Evolutionary conservation across 2,329 filamentous ascomycete genomes (phyloP), one percentile per base, ranked within the genome.

Genomic region (Venturia pyrina): DNA sequence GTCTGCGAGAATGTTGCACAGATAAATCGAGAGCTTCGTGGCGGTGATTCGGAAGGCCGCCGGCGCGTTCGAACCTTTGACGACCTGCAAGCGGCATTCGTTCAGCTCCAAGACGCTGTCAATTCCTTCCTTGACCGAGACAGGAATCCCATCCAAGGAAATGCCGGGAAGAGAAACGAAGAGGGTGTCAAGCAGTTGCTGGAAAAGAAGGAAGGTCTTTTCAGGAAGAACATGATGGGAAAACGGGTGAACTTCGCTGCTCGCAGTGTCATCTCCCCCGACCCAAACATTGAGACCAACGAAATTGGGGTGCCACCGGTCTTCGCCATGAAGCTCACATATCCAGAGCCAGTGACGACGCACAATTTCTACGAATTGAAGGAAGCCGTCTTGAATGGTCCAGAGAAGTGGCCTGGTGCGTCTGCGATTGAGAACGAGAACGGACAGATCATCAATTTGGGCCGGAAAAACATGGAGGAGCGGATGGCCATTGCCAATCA

Each of bases 191-290:
- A 99, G 79, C 95, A 99, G 75, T 89, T 93, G 74, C 83, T 99
- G 37, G 95, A 99, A 78, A 99, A 99, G 82, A 99, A 99, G 78
- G 96, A 99, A 74, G 95, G 95, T 69, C 83, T 99, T 40, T 99
- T 99, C 82, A 85, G 95, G 72, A 98, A 96, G 81, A 97, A 99
- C 78, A 98, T 99, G 95, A 99, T 99, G 95, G 95, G 95, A 68
- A 99, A 99, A 82, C 92, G 95, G 81, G 95, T 99, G 79, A 98
- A 99, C 77, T 98, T 95, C 75, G 95, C 95, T 62, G 95, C 95
- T 46, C 89, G 95, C 75, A 96, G 90, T 83, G 95, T 99, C 75
- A 99, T 99, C 71, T 98, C 93, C 11, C 95, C 95, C 0, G 95
- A 99, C 74, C 95, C 95, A 2, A 99, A 98, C 73, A 96, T 99